Evolutionary conservation across 1,284 basidiomycete species (phyloP).

Genomic region (Athelia psychrophila): DNA sequence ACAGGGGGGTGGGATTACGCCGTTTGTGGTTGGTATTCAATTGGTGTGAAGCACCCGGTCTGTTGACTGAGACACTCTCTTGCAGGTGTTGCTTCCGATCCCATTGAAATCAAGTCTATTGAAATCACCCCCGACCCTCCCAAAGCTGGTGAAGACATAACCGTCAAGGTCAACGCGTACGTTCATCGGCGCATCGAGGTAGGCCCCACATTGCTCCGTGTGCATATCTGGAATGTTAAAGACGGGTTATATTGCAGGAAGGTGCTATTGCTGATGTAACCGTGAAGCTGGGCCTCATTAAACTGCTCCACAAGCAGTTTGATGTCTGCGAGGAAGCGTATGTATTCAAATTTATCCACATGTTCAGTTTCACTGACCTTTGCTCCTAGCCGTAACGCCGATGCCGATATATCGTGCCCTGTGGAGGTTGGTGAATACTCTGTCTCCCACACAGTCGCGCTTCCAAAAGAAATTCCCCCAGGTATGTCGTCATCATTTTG

Average conservation of each 20-base stretch:
- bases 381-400: conserved; percentile 54
- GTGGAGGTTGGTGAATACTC: conserved; percentile 68
- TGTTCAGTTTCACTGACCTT: conserved; percentile 5
- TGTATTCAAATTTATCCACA: conserved; percentile 31
- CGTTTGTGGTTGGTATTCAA: conserved; percentile 52
- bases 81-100: conserved; percentile 45
- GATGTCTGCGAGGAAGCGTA: conserved; percentile 93
- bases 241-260: conserved; percentile 59
- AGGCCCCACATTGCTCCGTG: conserved; percentile 12
- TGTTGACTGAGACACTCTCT: background rate
- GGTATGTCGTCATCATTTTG: conserved; percentile 40
- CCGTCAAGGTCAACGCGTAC: conserved; percentile 70
- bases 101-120: conserved; percentile 65
- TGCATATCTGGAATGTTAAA: conserved; percentile 6
- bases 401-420: conserved; percentile 76
- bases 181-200: conserved; percentile 69
- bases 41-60: conserved; percentile 1
- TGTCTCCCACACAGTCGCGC: conserved; percentile 75
- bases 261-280: conserved; percentile 87
- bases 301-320: conserved; percentile 77
- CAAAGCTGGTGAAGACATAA: conserved; percentile 77
- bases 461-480: conserved; percentile 88
- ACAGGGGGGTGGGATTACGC: conserved; percentile 49
- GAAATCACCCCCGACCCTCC: conserved; percentile 79
- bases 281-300: conserved; percentile 89